phyloP scores from a whole-genome alignment of 208 protist genomes.

The Leishmania tarentolae region DNA sequence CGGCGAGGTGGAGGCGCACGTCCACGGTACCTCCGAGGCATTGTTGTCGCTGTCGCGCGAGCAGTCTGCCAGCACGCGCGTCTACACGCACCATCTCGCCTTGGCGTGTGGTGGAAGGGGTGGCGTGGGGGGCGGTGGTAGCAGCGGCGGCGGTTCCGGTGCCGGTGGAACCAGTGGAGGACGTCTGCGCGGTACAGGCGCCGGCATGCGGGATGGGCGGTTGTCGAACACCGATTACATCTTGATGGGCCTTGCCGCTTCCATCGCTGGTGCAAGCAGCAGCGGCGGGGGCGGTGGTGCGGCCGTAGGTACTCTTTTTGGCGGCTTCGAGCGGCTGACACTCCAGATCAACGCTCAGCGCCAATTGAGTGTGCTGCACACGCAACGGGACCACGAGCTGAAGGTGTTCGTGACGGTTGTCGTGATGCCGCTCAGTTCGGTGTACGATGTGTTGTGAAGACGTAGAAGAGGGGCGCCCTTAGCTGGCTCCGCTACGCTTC shows the following conservation, averaged over 20 bases:
- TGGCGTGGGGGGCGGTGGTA: constrained; percentile 4
- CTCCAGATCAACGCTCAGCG: constrained; percentile 71
- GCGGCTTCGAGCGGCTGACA: constrained; percentile 76
- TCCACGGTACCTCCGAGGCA: constrained; percentile 45
- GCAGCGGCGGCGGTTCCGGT: constrained; percentile 10
- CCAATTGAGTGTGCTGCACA: constrained; percentile 80
- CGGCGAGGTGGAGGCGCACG: constrained; percentile 49
- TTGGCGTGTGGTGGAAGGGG: constrained; percentile 55
- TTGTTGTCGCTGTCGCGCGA: constrained; percentile 39
- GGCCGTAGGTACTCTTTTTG: constrained; percentile 18
- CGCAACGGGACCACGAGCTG: constrained; percentile 56
- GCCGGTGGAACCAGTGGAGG: constrained; percentile 4
- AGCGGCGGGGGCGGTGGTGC: constrained; percentile 14
- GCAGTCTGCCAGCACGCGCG: constrained; percentile 41
- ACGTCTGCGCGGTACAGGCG: not conserved
- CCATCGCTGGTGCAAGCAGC: not conserved
- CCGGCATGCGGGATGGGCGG: constrained; percentile 51
- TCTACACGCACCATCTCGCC: constrained; percentile 70
- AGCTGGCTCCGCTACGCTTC: no score
- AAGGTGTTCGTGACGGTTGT: constrained; percentile 75
- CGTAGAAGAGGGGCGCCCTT: no score
- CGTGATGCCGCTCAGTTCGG: constrained; percentile 50
- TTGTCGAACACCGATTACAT: constrained; percentile 36
- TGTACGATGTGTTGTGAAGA: constrained; percentile 21
- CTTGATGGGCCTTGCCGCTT: constrained; percentile 26